Evolutionary conservation across 306 rosid species (phyloP).

Genomic region (Notholithocarpus densiflorus): DNA sequence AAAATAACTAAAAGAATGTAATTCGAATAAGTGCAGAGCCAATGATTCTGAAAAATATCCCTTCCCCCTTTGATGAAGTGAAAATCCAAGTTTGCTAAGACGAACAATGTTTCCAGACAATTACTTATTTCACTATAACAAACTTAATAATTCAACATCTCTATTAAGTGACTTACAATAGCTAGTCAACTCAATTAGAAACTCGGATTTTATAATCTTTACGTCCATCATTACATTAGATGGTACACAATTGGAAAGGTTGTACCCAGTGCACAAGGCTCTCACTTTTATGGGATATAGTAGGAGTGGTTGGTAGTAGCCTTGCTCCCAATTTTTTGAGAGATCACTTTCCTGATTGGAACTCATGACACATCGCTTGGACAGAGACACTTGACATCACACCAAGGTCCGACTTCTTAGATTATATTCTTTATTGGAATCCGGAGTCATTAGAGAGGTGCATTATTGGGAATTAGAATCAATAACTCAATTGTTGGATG

Average conservation of each 20-base stretch:
- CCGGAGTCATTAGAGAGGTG: no score
- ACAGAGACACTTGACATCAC: no score
- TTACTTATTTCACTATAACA: not conserved
- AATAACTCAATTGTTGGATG: no score
- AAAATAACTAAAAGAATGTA: constrained; percentile 9
- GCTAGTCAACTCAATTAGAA: constrained; percentile 17
- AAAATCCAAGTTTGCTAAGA: constrained; percentile 19
- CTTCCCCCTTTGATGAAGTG: constrained; percentile 13
- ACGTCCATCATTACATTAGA: not conserved
- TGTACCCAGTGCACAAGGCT: no score
- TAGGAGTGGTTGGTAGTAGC: not conserved
- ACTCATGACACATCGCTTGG: no score
- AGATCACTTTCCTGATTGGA: no score
- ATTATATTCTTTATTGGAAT: no score
- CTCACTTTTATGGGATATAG: no score
- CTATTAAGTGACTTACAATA: constrained; percentile 5
- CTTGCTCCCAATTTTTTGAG: not conserved
- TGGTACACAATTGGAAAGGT: no score
- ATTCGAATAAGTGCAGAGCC: constrained; percentile 5
- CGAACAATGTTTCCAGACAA: not conserved
- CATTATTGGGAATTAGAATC: no score
- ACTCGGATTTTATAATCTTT: not conserved
- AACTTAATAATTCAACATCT: constrained; percentile 19
- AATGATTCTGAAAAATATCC: constrained; percentile 9
- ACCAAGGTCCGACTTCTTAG: no score